Conservation (phyloP, 2,329 filamentous ascomycete genomes). For the Daldinia eschscholtzii region DNA sequence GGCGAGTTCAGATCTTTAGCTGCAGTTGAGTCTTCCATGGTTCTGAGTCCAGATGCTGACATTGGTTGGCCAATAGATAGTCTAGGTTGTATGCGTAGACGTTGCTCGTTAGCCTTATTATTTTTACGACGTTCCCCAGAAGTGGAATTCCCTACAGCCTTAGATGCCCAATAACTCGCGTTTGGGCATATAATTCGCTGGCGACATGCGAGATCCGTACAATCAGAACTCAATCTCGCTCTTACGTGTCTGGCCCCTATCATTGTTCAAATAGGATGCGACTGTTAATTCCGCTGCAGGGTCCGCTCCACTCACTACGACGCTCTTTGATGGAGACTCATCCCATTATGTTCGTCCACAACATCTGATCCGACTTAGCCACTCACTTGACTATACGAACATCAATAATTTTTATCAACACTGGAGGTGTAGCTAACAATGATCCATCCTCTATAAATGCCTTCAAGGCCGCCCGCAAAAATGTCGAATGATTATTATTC, state of each 20-base stretch:
- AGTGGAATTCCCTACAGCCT: constrained; percentile 12
- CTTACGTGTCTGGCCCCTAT: constrained; percentile 27
- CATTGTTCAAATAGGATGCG: constrained; percentile 32
- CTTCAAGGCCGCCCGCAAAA: constrained; percentile 15
- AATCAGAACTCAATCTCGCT: constrained; percentile 21
- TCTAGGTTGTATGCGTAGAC: neutral
- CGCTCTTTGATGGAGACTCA: constrained; percentile 19
- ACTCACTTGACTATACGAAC: constrained; percentile 25
- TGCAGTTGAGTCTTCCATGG: constrained; percentile 1
- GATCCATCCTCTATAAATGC: constrained; percentile 22
- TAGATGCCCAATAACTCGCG: constrained; percentile 9
- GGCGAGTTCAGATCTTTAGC: constrained; percentile 6
- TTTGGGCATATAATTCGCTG: constrained; percentile 21
- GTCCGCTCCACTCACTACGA: constrained; percentile 25
- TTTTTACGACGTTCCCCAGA: constrained; percentile 1
- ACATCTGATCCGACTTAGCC: constrained; percentile 29
- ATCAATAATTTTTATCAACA: constrained; percentile 16
- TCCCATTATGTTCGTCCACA: constrained; percentile 33
- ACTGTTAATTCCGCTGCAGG: constrained; percentile 31
- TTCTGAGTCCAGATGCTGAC: constrained; percentile 8
- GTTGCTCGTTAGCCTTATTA: constrained; percentile 12
- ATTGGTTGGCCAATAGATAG: constrained; percentile 10
- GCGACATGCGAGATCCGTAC: constrained; percentile 25
- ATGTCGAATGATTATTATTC: constrained; percentile 18
- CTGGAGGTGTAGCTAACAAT: constrained; percentile 14